Conservation (phyloP, 768 basidiomycete genomes). For the Amanita pallidorosea region DNA sequence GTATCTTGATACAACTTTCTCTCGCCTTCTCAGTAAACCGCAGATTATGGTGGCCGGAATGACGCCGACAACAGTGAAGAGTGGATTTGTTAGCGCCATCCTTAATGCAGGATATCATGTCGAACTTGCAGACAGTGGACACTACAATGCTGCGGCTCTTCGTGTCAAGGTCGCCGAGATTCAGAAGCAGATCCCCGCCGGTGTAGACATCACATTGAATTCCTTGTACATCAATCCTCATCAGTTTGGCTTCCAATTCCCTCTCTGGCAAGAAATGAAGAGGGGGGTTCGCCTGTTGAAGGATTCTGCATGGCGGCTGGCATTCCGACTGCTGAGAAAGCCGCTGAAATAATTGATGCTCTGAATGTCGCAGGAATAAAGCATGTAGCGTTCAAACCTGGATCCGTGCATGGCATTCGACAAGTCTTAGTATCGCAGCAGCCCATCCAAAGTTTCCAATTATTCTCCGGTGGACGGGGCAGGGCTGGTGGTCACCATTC, state of each 20-base stretch:
- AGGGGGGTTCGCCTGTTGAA: conserved; percentile 88
- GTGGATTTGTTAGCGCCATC: conserved; percentile 88
- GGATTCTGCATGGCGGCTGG: conserved; percentile 99
- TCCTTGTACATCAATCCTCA: conserved; percentile 96
- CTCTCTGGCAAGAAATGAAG: conserved; percentile 96
- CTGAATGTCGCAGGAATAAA: conserved; percentile 79
- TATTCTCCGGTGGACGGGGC: conserved; percentile 98
- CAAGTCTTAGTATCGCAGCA: conserved; percentile 94
- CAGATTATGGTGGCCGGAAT: conserved; percentile 99
- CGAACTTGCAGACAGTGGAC: conserved; percentile 95
- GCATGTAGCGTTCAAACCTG: conserved; percentile 97
- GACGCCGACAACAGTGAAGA: conserved; percentile 96
- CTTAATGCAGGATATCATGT: conserved; percentile 92
- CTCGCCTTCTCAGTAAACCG: conserved; percentile 89
- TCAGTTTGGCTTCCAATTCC: conserved; percentile 95
- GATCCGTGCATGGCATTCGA: conserved; percentile 94
- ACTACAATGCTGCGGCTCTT: conserved; percentile 86
- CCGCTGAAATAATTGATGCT: conserved; percentile 87
- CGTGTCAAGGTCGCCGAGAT: conserved; percentile 92
- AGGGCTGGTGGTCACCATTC: conserved; percentile 98
- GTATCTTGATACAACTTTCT: conserved; percentile 93
- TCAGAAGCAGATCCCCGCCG: conserved; percentile 71
- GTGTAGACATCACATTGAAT: conserved; percentile 90
- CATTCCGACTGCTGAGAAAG: conserved; percentile 94
- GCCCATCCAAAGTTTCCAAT: conserved; percentile 94